Evolutionary conservation across 345 rosid genomes (phyloP).

Genomic region (Balakata baccata): DNA sequence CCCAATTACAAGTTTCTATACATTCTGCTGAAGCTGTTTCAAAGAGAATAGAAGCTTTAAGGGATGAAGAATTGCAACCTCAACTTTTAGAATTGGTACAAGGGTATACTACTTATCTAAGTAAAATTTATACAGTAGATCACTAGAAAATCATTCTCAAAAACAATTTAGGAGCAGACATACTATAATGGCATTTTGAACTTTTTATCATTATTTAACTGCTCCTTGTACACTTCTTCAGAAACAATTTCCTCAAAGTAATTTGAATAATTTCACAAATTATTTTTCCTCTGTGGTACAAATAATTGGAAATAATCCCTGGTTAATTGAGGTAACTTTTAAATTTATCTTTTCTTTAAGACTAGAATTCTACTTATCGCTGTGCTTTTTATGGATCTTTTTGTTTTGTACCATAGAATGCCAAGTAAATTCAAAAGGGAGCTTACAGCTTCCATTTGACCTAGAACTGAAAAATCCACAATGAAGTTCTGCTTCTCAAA

Average conservation of each 20-base stretch:
- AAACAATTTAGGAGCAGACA: background rate
- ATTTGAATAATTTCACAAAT: background rate
- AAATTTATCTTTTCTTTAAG: background rate
- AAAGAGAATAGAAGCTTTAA: slow-evolving; percentile 70
- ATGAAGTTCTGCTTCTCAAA: background rate
- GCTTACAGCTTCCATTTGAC: background rate
- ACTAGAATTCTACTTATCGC: no score
- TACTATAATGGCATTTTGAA: background rate
- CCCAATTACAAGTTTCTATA: slow-evolving; percentile 74
- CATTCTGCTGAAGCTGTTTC: slow-evolving; percentile 88
- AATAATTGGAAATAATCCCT: no score
- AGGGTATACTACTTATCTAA: slow-evolving; percentile 51
- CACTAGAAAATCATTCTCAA: background rate
- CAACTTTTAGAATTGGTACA: slow-evolving; percentile 78
- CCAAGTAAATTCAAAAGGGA: background rate
- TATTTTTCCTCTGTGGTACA: background rate
- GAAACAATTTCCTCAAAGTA: background rate
- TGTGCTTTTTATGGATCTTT: background rate
- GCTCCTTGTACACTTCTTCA: background rate
- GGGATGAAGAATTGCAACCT: slow-evolving; percentile 94
- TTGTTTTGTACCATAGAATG: background rate
- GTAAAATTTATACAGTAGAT: background rate
- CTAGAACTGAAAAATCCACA: background rate
- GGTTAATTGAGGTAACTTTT: background rate
- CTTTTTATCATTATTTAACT: background rate